These are phyloP conservation scores for Chimonanthus praecox DNA, from an alignment of 164 flowering plant genomes.

Conservation along the genomic window DNA sequence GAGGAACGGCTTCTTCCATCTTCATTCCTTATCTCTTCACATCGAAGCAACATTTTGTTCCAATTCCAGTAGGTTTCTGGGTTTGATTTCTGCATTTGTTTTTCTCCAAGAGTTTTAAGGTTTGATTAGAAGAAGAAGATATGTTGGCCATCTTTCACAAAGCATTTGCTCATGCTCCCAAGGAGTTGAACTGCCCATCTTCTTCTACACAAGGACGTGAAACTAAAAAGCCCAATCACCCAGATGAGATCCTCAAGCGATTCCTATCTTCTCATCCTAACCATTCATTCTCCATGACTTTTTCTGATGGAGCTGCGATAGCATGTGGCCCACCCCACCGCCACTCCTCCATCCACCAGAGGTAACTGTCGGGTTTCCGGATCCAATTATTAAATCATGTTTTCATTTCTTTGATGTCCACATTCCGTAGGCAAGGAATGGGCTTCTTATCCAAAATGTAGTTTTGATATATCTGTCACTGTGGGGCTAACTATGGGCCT, in stretches of 20 bases:
- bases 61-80: neutral
- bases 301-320: constrained; percentile 55
- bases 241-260: constrained; percentile 55
- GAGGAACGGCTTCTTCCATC: neutral
- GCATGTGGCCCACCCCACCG: constrained; percentile 43
- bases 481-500: no score
- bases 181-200: constrained; percentile 80
- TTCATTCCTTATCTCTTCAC: neutral
- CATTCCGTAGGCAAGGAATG: no score
- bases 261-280: constrained; percentile 51
- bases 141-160: constrained; percentile 93
- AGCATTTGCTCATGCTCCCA: constrained; percentile 73
- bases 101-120: no score
- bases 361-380: constrained; percentile 14
- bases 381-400: no score
- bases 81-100: neutral
- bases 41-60: neutral
- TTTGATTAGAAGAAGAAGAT: neutral
- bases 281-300: constrained; percentile 47
- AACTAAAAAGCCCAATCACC: constrained; percentile 43
- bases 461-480: no score
- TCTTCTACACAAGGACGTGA: constrained; percentile 18
- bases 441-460: no score
- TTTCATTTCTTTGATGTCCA: neutral
- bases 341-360: constrained; percentile 28